These are phyloP conservation scores for Trypanosoma scelopori DNA, from an alignment of 208 protist species.

Conservation along the genomic window DNA sequence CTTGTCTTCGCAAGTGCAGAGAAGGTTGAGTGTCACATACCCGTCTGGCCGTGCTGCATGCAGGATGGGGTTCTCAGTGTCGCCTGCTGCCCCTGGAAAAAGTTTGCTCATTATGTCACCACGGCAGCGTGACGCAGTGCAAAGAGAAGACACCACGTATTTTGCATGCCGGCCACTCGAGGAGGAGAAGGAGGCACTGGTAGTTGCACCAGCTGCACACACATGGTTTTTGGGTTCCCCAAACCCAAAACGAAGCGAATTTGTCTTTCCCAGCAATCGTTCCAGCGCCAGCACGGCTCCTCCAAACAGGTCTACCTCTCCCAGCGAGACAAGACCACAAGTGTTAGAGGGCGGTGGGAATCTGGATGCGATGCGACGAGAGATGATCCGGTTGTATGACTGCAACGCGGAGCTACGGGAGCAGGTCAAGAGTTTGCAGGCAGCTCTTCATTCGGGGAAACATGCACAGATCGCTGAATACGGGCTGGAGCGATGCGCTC, in stretches of 20 bases:
- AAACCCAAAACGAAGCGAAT: background rate
- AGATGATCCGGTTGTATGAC: constrained; percentile 17
- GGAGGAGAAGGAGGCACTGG: background rate
- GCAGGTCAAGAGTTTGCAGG: constrained; percentile 7
- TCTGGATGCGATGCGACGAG: constrained; percentile 13
- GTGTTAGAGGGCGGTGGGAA: background rate
- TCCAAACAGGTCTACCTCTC: constrained; percentile 14
- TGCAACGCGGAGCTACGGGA: constrained; percentile 16
- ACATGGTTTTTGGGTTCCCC: constrained; percentile 19
- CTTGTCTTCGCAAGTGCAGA: background rate
- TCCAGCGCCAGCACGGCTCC: constrained; percentile 22
- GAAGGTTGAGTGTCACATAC: no score
- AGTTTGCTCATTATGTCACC: no score
- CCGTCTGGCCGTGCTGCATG: no score
- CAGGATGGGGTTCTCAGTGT: no score
- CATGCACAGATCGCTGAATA: background rate
- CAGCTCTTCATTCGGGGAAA: background rate
- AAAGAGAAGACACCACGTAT: background rate
- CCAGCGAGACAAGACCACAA: background rate
- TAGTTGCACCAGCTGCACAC: background rate
- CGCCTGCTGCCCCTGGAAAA: no score
- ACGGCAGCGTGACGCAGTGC: no score
- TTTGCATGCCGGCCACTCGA: background rate
- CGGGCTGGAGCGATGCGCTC: background rate
- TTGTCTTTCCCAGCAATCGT: constrained; percentile 28